Evolutionary conservation across 2,329 filamentous ascomycete genomes (phyloP).

Genomic region (Neofusicoccum umdonicola): DNA sequence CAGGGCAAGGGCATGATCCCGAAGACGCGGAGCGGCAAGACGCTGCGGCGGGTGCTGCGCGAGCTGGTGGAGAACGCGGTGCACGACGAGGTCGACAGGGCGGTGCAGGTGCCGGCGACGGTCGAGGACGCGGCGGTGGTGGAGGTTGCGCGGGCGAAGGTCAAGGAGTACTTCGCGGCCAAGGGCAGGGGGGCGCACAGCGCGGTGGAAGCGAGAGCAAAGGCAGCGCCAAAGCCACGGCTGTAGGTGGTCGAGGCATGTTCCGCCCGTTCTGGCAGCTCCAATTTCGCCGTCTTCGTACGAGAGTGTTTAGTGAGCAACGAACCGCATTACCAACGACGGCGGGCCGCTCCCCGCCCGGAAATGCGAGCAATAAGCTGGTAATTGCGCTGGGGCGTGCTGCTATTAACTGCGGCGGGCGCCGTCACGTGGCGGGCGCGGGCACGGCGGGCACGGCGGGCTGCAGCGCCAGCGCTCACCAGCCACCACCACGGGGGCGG

Average conservation of each 20-base stretch:
- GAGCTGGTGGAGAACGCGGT: conserved; percentile 82
- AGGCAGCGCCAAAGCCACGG: conserved; percentile 38
- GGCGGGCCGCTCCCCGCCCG: background rate
- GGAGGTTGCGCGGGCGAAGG: conserved; percentile 66
- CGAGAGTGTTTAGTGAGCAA: conserved; percentile 12
- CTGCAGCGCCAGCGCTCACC: too few species aligned
- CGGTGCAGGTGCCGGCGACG: conserved; percentile 74
- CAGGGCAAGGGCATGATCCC: conserved; percentile 85
- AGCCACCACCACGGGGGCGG: too few species aligned
- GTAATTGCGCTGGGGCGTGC: background rate
- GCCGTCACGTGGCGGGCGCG: background rate
- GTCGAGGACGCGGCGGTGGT: conserved; percentile 79
- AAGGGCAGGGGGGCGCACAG: conserved; percentile 42
- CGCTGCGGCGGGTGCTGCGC: conserved; percentile 73
- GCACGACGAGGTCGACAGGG: conserved; percentile 68
- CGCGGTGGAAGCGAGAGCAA: conserved; percentile 38
- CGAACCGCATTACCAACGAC: background rate
- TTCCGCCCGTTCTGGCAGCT: background rate
- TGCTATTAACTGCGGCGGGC: background rate
- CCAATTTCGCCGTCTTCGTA: background rate
- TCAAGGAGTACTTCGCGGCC: conserved; percentile 70
- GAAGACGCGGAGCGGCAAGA: conserved; percentile 91
- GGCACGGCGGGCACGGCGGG: too few species aligned
- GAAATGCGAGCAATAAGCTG: conserved; percentile 9
- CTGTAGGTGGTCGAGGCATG: conserved; percentile 32